Conservation (phyloP, 2,329 filamentous ascomycete genomes). For the Phialemonium atrogriseum region DNA sequence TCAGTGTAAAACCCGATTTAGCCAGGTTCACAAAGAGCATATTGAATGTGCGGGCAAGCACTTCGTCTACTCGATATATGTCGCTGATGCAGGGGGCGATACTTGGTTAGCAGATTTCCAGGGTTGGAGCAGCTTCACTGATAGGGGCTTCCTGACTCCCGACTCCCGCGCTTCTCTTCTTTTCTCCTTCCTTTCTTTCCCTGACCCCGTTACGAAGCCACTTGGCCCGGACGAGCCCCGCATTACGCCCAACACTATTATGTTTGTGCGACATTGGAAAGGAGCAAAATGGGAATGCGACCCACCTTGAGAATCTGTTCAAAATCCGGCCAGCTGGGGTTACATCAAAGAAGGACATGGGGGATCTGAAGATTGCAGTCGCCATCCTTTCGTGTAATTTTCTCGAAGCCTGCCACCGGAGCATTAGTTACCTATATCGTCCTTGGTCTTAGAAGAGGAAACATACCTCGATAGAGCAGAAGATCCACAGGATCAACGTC, state of each 20-base stretch:
- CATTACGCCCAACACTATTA: slow-evolving; percentile 7
- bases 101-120: slow-evolving; percentile 7
- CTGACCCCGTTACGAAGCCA: slow-evolving; percentile 7
- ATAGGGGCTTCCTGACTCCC: slow-evolving; percentile 1
- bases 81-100: slow-evolving; percentile 38
- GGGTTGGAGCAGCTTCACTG: neutral
- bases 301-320: slow-evolving; percentile 87
- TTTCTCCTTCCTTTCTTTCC: no score
- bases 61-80: slow-evolving; percentile 79
- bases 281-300: slow-evolving; percentile 8
- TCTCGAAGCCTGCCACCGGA: slow-evolving; percentile 62
- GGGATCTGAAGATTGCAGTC: slow-evolving; percentile 90
- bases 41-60: slow-evolving; percentile 93
- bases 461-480: slow-evolving; percentile 91
- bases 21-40: slow-evolving; percentile 81
- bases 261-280: slow-evolving; percentile 7
- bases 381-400: slow-evolving; percentile 98
- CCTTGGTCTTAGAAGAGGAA: slow-evolving; percentile 8
- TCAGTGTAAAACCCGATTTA: slow-evolving; percentile 72
- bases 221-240: slow-evolving; percentile 3
- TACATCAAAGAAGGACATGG: slow-evolving; percentile 98
- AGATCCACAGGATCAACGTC: slow-evolving; percentile 95
- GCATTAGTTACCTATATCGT: slow-evolving; percentile 8
- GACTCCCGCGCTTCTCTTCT: slow-evolving; percentile 1
- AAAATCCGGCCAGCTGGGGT: slow-evolving; percentile 94